Evolutionary conservation across 176 grass and related monocot genomes (phyloP).

Genomic region (Carex cristatella): DNA sequence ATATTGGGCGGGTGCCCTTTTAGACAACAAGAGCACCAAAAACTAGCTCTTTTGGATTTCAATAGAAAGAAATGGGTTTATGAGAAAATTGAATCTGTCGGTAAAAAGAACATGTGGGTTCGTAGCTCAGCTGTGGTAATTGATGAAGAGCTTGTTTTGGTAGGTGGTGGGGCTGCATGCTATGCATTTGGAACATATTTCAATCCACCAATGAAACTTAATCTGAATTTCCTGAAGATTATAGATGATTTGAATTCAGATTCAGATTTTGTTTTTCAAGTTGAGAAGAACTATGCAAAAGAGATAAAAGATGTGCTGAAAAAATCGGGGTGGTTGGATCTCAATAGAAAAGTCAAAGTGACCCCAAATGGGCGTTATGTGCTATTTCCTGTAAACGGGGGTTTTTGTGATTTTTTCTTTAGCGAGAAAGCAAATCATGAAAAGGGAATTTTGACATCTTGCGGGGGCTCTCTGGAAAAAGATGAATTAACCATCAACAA

Average conservation of each 20-base stretch:
- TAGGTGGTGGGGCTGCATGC: conserved; percentile 86
- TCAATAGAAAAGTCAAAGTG: conserved; percentile 73
- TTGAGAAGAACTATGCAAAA: conserved; percentile 82
- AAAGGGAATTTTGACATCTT: conserved; percentile 43
- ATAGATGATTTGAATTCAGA: conserved; percentile 14
- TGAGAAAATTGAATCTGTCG: conserved; percentile 44
- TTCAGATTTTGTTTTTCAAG: conserved; percentile 42
- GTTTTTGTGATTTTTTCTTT: conserved; percentile 37
- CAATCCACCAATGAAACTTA: conserved; percentile 62
- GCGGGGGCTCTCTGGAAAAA: conserved; percentile 47
- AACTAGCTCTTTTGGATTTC: conserved; percentile 62
- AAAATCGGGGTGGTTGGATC: conserved; percentile 79
- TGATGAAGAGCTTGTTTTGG: conserved; percentile 66
- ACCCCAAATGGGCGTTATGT: conserved; percentile 50
- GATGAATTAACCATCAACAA: conserved; percentile 49
- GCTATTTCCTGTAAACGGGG: conserved; percentile 52
- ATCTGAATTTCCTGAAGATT: conserved; percentile 55
- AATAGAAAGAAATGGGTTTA: conserved; percentile 46
- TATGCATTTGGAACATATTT: conserved; percentile 98
- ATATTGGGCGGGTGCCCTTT: conserved; percentile 83
- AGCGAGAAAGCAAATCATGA: conserved; percentile 26
- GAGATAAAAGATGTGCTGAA: conserved; percentile 70
- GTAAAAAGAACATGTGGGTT: conserved; percentile 61
- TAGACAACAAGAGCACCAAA: conserved; percentile 50
- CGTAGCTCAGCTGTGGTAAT: conserved; percentile 60